phyloP scores from a whole-genome alignment of 257 asterid species.

The Euphrasia confusa region DNA sequence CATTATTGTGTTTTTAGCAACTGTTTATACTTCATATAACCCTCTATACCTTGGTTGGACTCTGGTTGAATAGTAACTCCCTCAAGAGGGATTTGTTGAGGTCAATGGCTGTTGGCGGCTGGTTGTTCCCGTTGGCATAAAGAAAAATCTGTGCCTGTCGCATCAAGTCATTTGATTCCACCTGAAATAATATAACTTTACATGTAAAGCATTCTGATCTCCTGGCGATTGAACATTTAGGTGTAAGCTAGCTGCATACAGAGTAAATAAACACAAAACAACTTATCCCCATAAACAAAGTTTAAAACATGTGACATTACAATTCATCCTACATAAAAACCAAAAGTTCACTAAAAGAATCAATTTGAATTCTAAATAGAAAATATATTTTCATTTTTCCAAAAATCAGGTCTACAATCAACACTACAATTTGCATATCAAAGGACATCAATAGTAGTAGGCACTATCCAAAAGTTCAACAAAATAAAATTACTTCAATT shows the following conservation, averaged over 20 bases:
- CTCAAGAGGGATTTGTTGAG: constrained; percentile 66
- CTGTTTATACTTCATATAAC: neutral
- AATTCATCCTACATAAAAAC: no score
- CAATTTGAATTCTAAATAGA: no score
- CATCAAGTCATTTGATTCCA: constrained; percentile 78
- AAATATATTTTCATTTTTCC: no score
- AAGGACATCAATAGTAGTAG: neutral
- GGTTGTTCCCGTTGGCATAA: constrained; percentile 77
- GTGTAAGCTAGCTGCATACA: neutral
- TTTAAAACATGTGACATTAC: no score
- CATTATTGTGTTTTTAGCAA: neutral
- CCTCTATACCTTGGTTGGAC: constrained; percentile 77
- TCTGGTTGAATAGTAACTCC: constrained; percentile 87
- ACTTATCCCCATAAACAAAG: no score
- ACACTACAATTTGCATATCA: neutral
- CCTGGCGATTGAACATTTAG: neutral
- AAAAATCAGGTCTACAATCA: neutral
- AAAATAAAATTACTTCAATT: constrained; percentile 8
- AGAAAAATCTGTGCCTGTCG: constrained; percentile 70
- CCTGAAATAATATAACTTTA: constrained; percentile 41
- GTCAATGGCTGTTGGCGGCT: constrained; percentile 89
- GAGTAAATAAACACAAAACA: neutral
- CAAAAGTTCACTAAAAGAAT: no score
- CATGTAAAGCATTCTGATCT: neutral
- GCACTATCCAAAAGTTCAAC: neutral